Base-by-base conservation (phyloP, 345 rosid species). In the Melaleuca alternifolia region DNA sequence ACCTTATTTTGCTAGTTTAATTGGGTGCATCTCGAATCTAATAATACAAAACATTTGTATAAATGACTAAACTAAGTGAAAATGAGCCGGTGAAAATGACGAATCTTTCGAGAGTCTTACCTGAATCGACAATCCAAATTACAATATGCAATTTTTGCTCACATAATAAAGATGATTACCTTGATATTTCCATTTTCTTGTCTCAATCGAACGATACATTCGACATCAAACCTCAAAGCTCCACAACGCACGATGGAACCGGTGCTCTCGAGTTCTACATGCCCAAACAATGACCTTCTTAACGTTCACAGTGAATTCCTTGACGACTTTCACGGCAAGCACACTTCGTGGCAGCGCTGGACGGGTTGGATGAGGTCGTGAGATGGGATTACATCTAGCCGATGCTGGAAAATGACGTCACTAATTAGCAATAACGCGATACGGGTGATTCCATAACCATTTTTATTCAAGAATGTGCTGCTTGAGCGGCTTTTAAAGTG, bases 211-310 rank as follows among this genome's bases (percentile, higher is more conserved):
- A 16, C 16, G 5, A 61, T 62, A 14, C 76, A 14, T 62, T 62
- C 20, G 33, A 28, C 41, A 62, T 28, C 1, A 28, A 62, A 28
- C 9, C 5, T 6, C 30, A 57, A 11, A 24, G 65, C 16, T 57
- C 16, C 65, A 26, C n/a, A 6, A 10, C 33, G 11, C 11, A 30
- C 13, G 6, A 8, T 0, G 11, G 3, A 28, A 26, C 1, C 0
- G 7, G 33, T 12, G 1, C 33, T n/a, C 18, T 0, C 5, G 5
- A 57, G 28, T 59, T 5, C 71, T 61, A 61, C 6, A 7, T 5
- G 71, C 33, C 71, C 65, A 2, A 13, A 61, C 11, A 62, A 28
- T 7, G 15, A 7, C 77, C 11, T 15, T 15, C 44, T 10, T 0
- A 5, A 30, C 30, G 44, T 8, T 8, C 11, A 3, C 18, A 2